Percentiles rank a stretch among this genome's conserved stretches.
These are phyloP conservation scores for Coriolopsis trogii DNA, from an alignment of 1,284 basidiomycete genomes.

Conservation along the genomic window DNA sequence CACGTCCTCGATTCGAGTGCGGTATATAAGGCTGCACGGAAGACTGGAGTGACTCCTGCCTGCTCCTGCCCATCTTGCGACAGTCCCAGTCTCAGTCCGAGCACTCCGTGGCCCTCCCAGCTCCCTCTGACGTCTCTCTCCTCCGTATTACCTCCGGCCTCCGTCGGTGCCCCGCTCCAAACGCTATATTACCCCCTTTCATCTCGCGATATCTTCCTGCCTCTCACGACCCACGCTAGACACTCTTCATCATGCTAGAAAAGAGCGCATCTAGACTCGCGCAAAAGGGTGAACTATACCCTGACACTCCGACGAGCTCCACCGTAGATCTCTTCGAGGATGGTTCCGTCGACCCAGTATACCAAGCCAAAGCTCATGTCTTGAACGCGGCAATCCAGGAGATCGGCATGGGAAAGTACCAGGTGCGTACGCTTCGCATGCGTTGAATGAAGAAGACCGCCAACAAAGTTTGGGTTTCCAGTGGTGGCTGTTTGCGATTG, in stretches of 20 bases:
- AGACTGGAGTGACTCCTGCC: not conserved
- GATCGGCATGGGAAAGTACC: conserved; percentile 71
- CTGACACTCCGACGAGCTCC: not conserved
- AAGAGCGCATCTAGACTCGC: conserved; percentile 12
- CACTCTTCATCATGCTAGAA: conserved; percentile 10
- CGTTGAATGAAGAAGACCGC: not conserved
- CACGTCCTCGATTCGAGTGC: not conserved
- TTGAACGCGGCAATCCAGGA: conserved; percentile 61
- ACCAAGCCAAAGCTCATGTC: conserved; percentile 57
- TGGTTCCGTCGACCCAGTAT: conserved; percentile 54
- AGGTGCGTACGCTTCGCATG: conserved; percentile 45
- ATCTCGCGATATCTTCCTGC: not conserved
- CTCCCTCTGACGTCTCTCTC: not conserved
- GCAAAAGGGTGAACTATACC: conserved; percentile 10
- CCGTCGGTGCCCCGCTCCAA: not conserved
- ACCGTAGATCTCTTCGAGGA: conserved; percentile 42
- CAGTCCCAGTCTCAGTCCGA: not conserved
- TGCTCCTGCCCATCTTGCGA: not conserved
- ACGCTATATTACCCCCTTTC: not conserved
- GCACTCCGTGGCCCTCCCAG: not conserved
- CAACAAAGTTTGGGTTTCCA: conserved; percentile 23
- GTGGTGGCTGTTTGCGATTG: conserved; percentile 61
- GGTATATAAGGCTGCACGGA: not conserved
- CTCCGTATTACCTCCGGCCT: not conserved
- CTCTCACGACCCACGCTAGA: not conserved